These are phyloP conservation scores for Xylaria scruposa DNA, from an alignment of 495 filamentous ascomycete genomes.

Conservation along the genomic window DNA sequence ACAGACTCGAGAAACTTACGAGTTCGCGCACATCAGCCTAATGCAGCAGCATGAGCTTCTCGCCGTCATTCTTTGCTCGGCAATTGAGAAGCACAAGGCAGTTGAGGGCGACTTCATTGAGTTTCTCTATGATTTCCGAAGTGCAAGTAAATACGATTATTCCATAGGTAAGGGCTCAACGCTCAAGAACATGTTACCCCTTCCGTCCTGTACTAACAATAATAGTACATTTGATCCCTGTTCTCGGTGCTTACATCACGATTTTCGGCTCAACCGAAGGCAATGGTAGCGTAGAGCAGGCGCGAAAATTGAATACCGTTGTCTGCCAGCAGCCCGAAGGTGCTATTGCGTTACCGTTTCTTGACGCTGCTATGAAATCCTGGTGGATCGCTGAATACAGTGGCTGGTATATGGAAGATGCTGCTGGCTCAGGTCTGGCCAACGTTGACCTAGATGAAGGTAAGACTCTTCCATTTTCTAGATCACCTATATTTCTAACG, in stretches of 20 bases:
- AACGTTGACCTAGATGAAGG: conserved; percentile 59
- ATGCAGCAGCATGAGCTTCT: conserved; percentile 87
- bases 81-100: conserved; percentile 76
- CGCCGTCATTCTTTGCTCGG: conserved; percentile 73
- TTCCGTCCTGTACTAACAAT: conserved; percentile 31
- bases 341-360: conserved; percentile 66
- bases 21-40: conserved; percentile 74
- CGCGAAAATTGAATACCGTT: conserved; percentile 69
- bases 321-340: conserved; percentile 69
- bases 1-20: conserved; percentile 72
- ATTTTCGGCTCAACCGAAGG: conserved; percentile 77
- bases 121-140: conserved; percentile 68
- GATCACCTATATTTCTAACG: conserved; percentile 32
- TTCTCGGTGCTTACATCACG: conserved; percentile 72
- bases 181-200: not conserved
- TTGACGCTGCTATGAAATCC: conserved; percentile 75
- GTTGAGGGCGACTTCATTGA: conserved; percentile 72
- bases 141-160: conserved; percentile 46
- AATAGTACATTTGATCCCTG: conserved; percentile 80
- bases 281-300: conserved; percentile 61
- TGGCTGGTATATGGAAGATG: conserved; percentile 80
- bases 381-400: conserved; percentile 95
- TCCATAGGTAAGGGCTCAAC: conserved; percentile 32
- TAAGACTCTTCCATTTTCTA: conserved; percentile 24
- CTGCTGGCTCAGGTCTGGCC: conserved; percentile 56